phyloP scores from a whole-genome alignment of 139 green algal genomes.

The Eudorina sp. region DNA sequence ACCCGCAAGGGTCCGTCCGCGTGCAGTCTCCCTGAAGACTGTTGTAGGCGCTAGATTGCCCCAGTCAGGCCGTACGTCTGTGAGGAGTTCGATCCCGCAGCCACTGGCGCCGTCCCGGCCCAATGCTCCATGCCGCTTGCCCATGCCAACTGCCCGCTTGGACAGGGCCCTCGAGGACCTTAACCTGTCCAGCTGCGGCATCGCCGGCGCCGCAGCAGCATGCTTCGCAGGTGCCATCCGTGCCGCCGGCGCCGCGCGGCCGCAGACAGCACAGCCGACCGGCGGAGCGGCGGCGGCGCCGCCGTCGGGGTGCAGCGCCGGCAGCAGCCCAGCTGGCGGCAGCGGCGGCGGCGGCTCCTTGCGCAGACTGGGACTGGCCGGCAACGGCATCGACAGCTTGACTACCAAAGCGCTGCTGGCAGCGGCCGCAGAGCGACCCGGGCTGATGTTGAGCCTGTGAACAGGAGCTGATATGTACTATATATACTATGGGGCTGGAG shows the following conservation, averaged over 20 bases:
- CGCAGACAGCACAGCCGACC: background rate
- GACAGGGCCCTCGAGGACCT: constrained; percentile 25
- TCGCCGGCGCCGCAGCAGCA: background rate
- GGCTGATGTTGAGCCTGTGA: background rate
- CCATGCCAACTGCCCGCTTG: too few relatives aligned
- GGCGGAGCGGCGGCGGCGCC: background rate
- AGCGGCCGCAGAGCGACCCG: constrained; percentile 14
- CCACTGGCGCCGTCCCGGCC: too few relatives aligned
- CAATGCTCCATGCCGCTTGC: too few relatives aligned
- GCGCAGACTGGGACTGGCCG: background rate
- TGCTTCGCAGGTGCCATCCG: constrained; percentile 26
- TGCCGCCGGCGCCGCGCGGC: constrained; percentile 10
- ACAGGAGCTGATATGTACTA: too few relatives aligned
- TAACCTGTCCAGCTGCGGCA: constrained; percentile 26
- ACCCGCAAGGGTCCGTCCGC: too few relatives aligned
- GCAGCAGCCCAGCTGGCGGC: background rate
- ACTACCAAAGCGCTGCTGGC: constrained; percentile 3
- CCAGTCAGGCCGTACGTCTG: too few relatives aligned
- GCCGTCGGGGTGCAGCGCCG: background rate
- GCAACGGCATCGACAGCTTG: constrained; percentile 1
- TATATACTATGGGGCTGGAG: too few relatives aligned
- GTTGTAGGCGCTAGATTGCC: too few relatives aligned
- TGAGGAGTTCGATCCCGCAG: too few relatives aligned
- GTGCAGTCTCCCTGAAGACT: too few relatives aligned
- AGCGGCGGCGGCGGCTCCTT: constrained; percentile 14